Evolutionary conservation across 257 asterid species (phyloP).

Genomic region (Solanum tarapatanum): DNA sequence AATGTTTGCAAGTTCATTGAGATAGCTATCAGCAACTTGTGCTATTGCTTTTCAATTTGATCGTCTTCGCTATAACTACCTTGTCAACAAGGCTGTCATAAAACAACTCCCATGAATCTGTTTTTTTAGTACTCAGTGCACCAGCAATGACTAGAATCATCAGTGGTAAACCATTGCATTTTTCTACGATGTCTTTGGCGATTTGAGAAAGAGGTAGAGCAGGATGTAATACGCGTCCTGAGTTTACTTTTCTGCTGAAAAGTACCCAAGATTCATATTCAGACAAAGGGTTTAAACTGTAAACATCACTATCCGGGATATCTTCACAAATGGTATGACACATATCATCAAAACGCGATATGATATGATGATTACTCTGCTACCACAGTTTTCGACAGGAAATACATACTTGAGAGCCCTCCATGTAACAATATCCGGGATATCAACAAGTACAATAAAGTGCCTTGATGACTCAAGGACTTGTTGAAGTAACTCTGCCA

Average conservation of each 20-base stretch:
- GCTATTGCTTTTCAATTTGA: conserved; percentile 1
- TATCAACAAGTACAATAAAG: background rate
- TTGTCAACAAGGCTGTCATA: background rate
- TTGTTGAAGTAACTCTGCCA: background rate
- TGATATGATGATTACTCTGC: conserved; percentile 12
- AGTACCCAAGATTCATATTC: conserved; percentile 6
- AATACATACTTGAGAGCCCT: conserved; percentile 2
- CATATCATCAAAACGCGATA: conserved; percentile 2
- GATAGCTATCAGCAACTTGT: conserved; percentile 12
- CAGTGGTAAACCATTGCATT: conserved; percentile 17
- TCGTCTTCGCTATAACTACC: background rate
- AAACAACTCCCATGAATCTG: conserved; percentile 9
- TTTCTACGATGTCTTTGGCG: background rate
- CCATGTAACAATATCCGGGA: conserved; percentile 3
- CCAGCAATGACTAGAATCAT: conserved; percentile 14
- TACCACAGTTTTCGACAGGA: conserved; percentile 1
- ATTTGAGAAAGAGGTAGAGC: background rate
- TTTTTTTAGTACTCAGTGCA: conserved; percentile 5
- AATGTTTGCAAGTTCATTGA: conserved; percentile 6
- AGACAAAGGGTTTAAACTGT: conserved; percentile 1
- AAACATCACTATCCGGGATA: background rate
- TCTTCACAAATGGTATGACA: background rate
- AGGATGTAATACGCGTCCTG: background rate
- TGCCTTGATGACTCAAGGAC: background rate
- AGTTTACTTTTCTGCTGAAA: background rate